Evolutionary conservation across 345 rosid genomes (phyloP).

Genomic region (Eucalyptus camaldulensis): DNA sequence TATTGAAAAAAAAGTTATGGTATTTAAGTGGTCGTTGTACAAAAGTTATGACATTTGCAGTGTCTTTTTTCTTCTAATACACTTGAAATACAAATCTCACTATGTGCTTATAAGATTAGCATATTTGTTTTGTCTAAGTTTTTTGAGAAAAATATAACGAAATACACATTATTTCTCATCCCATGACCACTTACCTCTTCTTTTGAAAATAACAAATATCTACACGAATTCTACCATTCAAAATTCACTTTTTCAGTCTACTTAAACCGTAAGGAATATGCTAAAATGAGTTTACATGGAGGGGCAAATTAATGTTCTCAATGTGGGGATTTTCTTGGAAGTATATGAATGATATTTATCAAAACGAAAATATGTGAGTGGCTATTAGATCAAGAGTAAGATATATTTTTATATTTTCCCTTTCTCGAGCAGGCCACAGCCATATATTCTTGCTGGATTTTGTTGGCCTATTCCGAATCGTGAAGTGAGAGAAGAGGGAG

Average conservation of each 20-base stretch:
- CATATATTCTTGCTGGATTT: not conserved
- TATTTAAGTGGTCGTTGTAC: rapidly evolving
- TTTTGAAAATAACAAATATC: not conserved
- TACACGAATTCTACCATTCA: not conserved
- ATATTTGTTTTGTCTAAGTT: not conserved
- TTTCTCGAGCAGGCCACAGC: not conserved
- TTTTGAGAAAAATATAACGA: not conserved
- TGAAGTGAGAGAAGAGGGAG: not conserved
- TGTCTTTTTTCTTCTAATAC: too few species aligned
- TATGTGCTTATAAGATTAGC: not conserved
- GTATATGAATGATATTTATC: not conserved
- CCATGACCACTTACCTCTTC: not conserved
- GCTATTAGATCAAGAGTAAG: not conserved
- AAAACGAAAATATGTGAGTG: not conserved
- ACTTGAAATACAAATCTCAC: not conserved
- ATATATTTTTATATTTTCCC: not conserved
- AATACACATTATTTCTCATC: not conserved
- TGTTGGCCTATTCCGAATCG: not conserved
- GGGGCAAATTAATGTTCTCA: not conserved
- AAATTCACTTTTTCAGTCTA: not conserved
- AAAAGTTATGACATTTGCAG: too few species aligned
- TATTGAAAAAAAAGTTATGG: too few species aligned
- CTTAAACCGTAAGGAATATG: not conserved
- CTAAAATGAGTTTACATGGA: not conserved
- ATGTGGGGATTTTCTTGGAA: not conserved